Base-by-base conservation (phyloP, 768 basidiomycete species). In the Pleurotus cornucopiae region DNA sequence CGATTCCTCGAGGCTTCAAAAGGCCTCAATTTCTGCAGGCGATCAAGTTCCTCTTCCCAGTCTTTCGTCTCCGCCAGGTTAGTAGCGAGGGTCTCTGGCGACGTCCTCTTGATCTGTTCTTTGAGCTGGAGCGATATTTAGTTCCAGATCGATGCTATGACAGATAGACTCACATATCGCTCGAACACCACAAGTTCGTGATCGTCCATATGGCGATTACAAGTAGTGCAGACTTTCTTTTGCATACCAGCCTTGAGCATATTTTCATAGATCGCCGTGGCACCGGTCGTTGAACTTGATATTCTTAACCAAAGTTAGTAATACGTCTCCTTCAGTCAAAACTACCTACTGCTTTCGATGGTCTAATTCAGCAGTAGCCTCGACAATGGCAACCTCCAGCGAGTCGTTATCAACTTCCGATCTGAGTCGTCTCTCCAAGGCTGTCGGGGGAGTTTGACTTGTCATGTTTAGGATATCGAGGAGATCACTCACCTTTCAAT, bases 171-270 rank as follows among this genome's bases (percentile, higher is more conserved):
- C 56, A 91, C 92, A 63, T 84, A 84, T 70, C 77, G 80, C 67
- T 94, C 88, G 58, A 94, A 90, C 0, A 78, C 75, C 0, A 71
- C 70, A 9, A 78, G 59, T 58, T 80, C 77, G 9, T 68, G 64
- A 49, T 79, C 77, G 18, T 79, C 72, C 64, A 98, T 71, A 39
- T 74, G 75, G 1, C 94, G 82, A 62, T 85, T 83, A 66, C 96
- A 98, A 6, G 84, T 85, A 9, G 81, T 74, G 63, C 96, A 99
- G 0, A 76, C 68, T 63, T 88, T 85, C 59, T 86, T 81, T 49
- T 76, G 72, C 64, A 81, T 81, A 34, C 88, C 91, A 1, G 70
- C 67, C 13, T 73, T 70, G 40, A 92, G 74, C 26, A 91, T 62
- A 1, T 67, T 66, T 56, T 84, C 73, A 56, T 82, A 95, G 37